Percentiles rank a stretch among this genome's conserved stretches.
phyloP scores from a whole-genome alignment of 139 green algal species.

The Chlamydomonas applanata region DNA sequence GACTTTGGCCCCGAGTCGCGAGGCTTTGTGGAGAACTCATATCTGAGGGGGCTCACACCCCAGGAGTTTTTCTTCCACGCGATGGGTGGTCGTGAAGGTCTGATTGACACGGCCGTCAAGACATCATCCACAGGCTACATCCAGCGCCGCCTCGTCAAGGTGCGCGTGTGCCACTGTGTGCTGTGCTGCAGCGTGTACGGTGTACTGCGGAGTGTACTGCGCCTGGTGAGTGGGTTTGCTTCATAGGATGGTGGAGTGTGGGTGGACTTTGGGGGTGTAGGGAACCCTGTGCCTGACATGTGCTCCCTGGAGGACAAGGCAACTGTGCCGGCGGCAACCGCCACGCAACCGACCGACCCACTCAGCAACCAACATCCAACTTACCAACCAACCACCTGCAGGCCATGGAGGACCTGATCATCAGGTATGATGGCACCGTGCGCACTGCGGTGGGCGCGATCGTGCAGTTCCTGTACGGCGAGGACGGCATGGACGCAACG shows the following conservation, averaged over 20 bases:
- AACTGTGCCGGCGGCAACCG: too few relatives aligned
- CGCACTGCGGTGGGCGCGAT: conserved; percentile 86
- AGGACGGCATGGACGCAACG: conserved; percentile 98
- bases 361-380: too few relatives aligned
- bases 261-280: too few relatives aligned
- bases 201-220: too few relatives aligned
- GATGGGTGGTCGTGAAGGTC: conserved; percentile 97
- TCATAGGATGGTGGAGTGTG: too few relatives aligned
- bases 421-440: conserved; percentile 95
- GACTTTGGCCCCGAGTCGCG: conserved; percentile 93
- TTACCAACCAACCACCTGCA: too few relatives aligned
- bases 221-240: too few relatives aligned
- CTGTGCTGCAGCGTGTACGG: too few relatives aligned
- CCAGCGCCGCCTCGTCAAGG: conserved; percentile 91
- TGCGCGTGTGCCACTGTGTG: too few relatives aligned
- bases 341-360: too few relatives aligned
- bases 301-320: too few relatives aligned
- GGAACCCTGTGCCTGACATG: too few relatives aligned
- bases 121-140: conserved; percentile 90
- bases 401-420: conserved; percentile 97
- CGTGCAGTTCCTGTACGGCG: conserved; percentile 98
- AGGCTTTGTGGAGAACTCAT: conserved; percentile 99
- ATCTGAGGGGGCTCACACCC: conserved; percentile 92
- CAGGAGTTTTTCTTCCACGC: conserved; percentile 99
- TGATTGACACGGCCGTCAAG: conserved; percentile 99